phyloP scores from a whole-genome alignment of 805 yeast species.

The Maudiozyma turicensis region DNA sequence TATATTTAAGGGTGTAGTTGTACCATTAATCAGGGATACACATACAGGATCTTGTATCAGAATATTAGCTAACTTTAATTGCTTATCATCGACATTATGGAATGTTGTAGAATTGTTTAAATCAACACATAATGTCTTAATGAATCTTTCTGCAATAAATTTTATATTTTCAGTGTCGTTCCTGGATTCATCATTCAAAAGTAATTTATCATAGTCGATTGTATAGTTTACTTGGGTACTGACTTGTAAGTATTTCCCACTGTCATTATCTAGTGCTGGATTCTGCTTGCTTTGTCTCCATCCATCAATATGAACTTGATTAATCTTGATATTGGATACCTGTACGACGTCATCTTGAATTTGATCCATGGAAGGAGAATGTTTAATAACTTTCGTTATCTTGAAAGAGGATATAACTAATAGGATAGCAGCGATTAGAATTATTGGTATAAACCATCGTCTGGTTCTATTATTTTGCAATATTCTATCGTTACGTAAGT shows the following conservation, averaged over 20 bases:
- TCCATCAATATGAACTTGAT: constrained; percentile 20
- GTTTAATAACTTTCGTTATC: background rate
- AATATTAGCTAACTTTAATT: constrained; percentile 12
- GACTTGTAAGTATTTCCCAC: constrained; percentile 15
- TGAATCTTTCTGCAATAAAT: constrained; percentile 12
- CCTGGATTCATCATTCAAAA: constrained; percentile 4
- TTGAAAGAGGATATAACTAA: background rate
- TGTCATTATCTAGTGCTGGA: constrained; percentile 11
- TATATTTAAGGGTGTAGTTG: constrained; percentile 13
- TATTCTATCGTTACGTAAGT: no score
- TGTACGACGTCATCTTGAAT: constrained; percentile 10
- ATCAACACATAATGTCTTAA: constrained; percentile 17
- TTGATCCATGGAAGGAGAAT: constrained; percentile 11
- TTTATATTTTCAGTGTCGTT: constrained; percentile 1
- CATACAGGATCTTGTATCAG: constrained; percentile 16
- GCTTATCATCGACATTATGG: constrained; percentile 9
- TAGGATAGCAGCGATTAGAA: background rate
- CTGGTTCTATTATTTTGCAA: no score
- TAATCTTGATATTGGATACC: constrained; percentile 16
- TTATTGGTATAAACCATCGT: no score
- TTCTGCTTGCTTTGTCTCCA: constrained; percentile 18
- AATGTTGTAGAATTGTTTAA: constrained; percentile 21
- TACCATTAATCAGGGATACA: constrained; percentile 15
- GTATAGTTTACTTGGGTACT: constrained; percentile 8
- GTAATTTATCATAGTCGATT: constrained; percentile 15